phyloP scores from a whole-genome alignment of 1,284 basidiomycete species.

The Moniliella sp. region DNA sequence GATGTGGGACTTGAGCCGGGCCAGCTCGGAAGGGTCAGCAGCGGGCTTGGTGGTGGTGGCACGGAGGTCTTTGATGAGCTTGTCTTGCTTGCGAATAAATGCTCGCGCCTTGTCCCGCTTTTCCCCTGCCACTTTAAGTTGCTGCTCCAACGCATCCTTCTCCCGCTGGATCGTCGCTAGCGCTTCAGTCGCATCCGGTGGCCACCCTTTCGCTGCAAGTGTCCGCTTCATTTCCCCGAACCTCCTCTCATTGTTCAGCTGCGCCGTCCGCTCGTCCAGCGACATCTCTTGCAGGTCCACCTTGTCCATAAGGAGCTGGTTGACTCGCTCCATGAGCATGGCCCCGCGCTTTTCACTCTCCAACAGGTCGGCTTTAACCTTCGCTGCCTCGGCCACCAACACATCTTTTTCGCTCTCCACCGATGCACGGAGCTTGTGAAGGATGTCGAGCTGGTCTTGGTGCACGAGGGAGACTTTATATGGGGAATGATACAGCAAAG shows the following conservation, averaged over 20 bases:
- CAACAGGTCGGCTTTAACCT: slow-evolving; percentile 48
- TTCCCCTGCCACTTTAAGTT: too few relatives aligned
- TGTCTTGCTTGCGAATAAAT: too few relatives aligned
- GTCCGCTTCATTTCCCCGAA: slow-evolving; percentile 47
- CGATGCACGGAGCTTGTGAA: slow-evolving; percentile 58
- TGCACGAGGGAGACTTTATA: slow-evolving; percentile 34
- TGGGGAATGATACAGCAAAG: slow-evolving; percentile 34
- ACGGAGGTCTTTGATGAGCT: too few relatives aligned
- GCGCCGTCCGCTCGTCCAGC: slow-evolving; percentile 60
- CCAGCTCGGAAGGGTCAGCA: too few relatives aligned
- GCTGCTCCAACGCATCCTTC: too few relatives aligned
- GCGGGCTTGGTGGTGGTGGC: too few relatives aligned
- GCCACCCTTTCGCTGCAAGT: too few relatives aligned
- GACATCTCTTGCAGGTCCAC: slow-evolving; percentile 67
- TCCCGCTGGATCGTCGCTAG: too few relatives aligned
- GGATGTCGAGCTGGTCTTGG: slow-evolving; percentile 40
- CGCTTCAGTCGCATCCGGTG: too few relatives aligned
- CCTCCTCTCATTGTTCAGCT: slow-evolving; percentile 57
- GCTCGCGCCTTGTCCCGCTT: too few relatives aligned
- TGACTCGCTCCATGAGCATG: slow-evolving; percentile 56
- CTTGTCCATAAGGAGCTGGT: slow-evolving; percentile 59
- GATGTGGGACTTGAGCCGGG: too few relatives aligned
- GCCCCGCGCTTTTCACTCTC: slow-evolving; percentile 60
- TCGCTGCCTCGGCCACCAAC: slow-evolving; percentile 48
- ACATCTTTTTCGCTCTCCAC: slow-evolving; percentile 64